Base-by-base conservation (phyloP, 208 protist species). In the Phytomonas francai region DNA sequence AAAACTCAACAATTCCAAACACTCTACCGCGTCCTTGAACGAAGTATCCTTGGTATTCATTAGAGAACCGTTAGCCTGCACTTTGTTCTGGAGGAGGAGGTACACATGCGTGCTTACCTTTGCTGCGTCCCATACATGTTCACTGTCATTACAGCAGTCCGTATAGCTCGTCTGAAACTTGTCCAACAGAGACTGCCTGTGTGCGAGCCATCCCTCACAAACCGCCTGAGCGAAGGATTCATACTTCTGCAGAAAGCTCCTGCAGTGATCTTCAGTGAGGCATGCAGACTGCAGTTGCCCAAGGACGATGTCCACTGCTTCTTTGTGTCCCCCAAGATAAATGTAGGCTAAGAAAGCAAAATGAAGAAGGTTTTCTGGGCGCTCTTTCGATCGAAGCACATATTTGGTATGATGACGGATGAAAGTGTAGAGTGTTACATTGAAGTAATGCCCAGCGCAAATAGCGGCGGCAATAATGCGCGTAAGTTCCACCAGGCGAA, bases 381-480 rank as follows among this genome's bases (percentile, higher is more conserved):
- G 39, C 39, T 49, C 39, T 49, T 49, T 49, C 14, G 39, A 49
- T 49, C 39, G 39, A 49, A 49, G 39, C 39, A 49, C 4, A 49
- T 9, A 49, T 49, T 49, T 49, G 14, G 39, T 19, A 49, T 49
- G 39, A 19, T 49, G 9, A 49, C 39, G 39, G 12, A 67, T 32
- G 32, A 78, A n/a, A n/a, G 51, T 25, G 45, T 59, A 19, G 14
- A 78, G 30, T 0, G 73, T 78, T 16, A 60, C 9, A 68, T 71
- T 61, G 59, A 78, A 78, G 68, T 70, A 73, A 19, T 56, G 25
- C 22, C 58, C 59, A 5, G 73, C 73, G 8, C 73, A 64, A 54
- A 68, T 45, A 9, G 73, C 68, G 4, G 58, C 63, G 22, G 32
- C 30, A 0, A 67, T 51, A 3, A 78, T 68, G 5, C 68, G 68